A percentile compares a stretch with the other conserved stretches of the same genome.
These are phyloP conservation scores for Globisporangium okanoganense DNA, from an alignment of 352 stramenopile genomes.

Conservation along the genomic window DNA sequence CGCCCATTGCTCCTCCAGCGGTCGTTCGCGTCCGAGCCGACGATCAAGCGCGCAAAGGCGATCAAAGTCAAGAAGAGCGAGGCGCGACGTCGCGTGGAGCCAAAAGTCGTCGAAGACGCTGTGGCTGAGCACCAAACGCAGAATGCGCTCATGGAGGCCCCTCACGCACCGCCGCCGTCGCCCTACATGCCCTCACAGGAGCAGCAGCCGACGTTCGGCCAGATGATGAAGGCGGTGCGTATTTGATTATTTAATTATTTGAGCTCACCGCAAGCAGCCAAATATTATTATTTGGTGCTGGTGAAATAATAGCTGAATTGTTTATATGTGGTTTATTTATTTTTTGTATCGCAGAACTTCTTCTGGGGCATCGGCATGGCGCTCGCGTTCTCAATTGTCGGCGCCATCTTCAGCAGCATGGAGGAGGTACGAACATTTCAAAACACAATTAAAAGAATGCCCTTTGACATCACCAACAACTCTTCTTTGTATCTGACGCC, in stretches of 20 bases:
- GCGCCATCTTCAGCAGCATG: constrained; percentile 63
- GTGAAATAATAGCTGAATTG: background rate
- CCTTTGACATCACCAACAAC: no score
- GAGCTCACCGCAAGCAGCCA: no score
- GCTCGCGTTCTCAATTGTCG: constrained; percentile 65
- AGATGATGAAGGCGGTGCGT: constrained; percentile 59
- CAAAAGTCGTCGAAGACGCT: constrained; percentile 26
- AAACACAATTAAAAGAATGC: no score
- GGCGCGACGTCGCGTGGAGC: constrained; percentile 42
- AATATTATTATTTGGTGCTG: no score
- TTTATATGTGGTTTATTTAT: background rate
- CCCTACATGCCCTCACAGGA: constrained; percentile 31
- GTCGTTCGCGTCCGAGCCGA: constrained; percentile 29
- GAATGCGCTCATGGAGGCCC: constrained; percentile 38
- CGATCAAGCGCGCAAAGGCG: constrained; percentile 47
- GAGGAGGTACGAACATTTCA: constrained; percentile 36
- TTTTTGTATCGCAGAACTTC: constrained; percentile 51
- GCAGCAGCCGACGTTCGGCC: constrained; percentile 50
- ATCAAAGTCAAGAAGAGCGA: constrained; percentile 75
- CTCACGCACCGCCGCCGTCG: constrained; percentile 19
- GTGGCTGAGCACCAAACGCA: background rate
- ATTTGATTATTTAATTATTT: background rate
- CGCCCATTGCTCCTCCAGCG: constrained; percentile 13
- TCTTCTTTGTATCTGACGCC: background rate
- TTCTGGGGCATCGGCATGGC: constrained; percentile 78